phyloP scores from a whole-genome alignment of 768 basidiomycete species.

The Peribolospora kevripleyi region DNA sequence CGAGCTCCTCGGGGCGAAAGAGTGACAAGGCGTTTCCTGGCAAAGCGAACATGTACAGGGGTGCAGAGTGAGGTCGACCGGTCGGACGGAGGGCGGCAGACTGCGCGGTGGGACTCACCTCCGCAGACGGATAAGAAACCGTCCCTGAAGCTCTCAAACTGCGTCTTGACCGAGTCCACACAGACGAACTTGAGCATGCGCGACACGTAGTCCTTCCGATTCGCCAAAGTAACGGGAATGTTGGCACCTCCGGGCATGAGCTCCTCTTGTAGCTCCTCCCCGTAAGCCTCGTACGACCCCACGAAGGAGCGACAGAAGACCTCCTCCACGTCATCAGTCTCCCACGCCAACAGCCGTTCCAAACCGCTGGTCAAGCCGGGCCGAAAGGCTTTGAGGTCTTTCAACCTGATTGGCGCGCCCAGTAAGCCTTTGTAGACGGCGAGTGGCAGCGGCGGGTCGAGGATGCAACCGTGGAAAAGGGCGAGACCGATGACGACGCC shows the following conservation, averaged over 20 bases:
- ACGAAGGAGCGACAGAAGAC: constrained; percentile 9
- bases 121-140: constrained; percentile 7
- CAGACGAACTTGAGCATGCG: constrained; percentile 22
- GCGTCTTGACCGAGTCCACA: neutral
- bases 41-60: constrained; percentile 20
- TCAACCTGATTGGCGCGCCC: constrained; percentile 32
- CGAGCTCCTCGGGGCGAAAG: constrained; percentile 13
- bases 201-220: constrained; percentile 48
- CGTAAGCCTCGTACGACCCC: constrained; percentile 24
- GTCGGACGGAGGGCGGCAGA: neutral
- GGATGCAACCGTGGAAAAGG: constrained; percentile 51
- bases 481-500: constrained; percentile 49
- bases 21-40: constrained; percentile 12
- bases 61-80: constrained; percentile 18
- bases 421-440: constrained; percentile 62
- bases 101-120: neutral
- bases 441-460: constrained; percentile 55
- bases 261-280: constrained; percentile 42
- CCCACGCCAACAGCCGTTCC: constrained; percentile 51
- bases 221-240: constrained; percentile 41
- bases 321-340: constrained; percentile 41
- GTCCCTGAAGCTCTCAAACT: neutral
- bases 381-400: constrained; percentile 46
- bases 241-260: constrained; percentile 38
- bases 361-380: constrained; percentile 44